Base-by-base conservation (phyloP, 2,329 filamentous ascomycete genomes). In the Ophiosphaerella korrae region DNA sequence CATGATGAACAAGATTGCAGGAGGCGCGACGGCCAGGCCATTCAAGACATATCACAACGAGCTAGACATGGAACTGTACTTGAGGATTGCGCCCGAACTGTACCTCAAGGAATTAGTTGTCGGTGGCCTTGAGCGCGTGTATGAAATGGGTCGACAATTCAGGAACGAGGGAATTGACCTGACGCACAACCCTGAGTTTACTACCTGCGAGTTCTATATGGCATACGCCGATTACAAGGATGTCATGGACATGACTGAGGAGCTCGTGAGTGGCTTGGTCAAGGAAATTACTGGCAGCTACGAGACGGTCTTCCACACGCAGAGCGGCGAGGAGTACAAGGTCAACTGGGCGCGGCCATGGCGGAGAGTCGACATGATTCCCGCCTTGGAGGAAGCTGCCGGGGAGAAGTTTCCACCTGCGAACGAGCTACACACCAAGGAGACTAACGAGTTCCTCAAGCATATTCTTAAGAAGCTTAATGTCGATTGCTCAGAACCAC, bases 151-250 rank as follows among this genome's bases (percentile, higher is more conserved):
- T 59, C 88, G 92, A 61, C 91, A 96, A 73, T 99, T 99, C 84
- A 82, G 94, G 67, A 99, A 99, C 70, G 92, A 96, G 76, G 88
- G 89, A 52, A 88, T 91, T 58, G 91, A 96, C 73, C 80, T 94
- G 43, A 99, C 94, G 7, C 94, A 99, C 82, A 99, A 97, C 80
- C 94, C 90, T 34, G 94, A 99, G 74, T 99, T 99, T 80, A 99
- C 94, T 37, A 96, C 91, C 23, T 90, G 91, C 74, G 94, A 99
- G 76, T 97, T 97, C 78, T 99, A 99, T 78, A 87, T 89, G 59
- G 62, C 94, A 3, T 97, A 75, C 48, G 75, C 78, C 33, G 72
- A 74, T 43, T 66, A 96, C 63, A 89, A 95, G 75, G 94, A 97
- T 71, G 80, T 97, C 52, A 91, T 96, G 88, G 80, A 89, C 53